Percentiles rank a stretch among this genome's conserved stretches.
Conservation (phyloP, 2,329 filamentous ascomycete species). For the Botrytis cinerea region DNA sequence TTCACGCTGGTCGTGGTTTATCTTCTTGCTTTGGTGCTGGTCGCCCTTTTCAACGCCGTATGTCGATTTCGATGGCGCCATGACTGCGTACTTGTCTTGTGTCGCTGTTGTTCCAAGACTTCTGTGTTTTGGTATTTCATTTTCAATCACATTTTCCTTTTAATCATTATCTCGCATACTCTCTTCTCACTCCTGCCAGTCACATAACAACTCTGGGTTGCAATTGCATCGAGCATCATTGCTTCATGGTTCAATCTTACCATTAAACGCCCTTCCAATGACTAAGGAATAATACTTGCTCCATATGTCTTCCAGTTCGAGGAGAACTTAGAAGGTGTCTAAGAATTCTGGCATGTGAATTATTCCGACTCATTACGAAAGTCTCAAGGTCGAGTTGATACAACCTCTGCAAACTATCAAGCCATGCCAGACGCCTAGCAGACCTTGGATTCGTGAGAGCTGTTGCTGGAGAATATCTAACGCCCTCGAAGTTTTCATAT, state of each 20-base stretch:
- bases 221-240: neutral
- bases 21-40: neutral
- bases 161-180: neutral
- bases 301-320: fast-evolving
- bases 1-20: slow-evolving; percentile 2
- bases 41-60: neutral
- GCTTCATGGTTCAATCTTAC: neutral
- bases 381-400: neutral
- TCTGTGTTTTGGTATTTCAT: neutral
- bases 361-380: neutral
- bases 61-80: neutral
- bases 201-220: neutral
- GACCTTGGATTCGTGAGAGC: neutral
- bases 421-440: neutral
- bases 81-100: neutral
- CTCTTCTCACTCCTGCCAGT: neutral
- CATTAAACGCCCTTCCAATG: fast-evolving
- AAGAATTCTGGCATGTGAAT: neutral
- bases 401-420: neutral
- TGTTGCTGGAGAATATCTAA: neutral
- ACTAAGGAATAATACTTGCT: neutral
- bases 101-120: neutral
- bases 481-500: neutral
- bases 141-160: neutral
- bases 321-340: fast-evolving